Base-by-base conservation (phyloP, 768 basidiomycete species). In the Podaxis sp. region DNA sequence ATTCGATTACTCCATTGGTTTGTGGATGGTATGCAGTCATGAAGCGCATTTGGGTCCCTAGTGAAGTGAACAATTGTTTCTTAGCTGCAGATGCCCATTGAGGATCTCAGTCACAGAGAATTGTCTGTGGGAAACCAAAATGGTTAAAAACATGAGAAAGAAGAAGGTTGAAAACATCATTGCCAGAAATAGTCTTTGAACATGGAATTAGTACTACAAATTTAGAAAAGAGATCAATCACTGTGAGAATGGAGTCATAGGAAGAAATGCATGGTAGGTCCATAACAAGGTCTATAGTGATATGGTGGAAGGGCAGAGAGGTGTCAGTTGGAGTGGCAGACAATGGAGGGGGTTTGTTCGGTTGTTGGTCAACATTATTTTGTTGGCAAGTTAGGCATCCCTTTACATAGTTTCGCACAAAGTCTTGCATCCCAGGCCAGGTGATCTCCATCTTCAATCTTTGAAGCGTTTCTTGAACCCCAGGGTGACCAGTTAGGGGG, bases 361-460 rank as follows among this genome's bases (percentile, higher is more conserved):
- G n/a, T 22, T 22, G 22, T 22, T 22, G 22, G 22, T 22, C 22
- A 22, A 22, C 22, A 22, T 22, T 68, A 49, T 24, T 39, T 52
- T 64, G 63, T 61, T 66, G 67, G 33, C 64, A 68, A 2, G 40
- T 38, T 1, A 56, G 52, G 24, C 61, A 68, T 39, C 65, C 65
- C 48, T 64, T 39, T 1, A 66, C 30, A 57, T 65, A 66, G 9
- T 59, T 52, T 26, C 65, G 2, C 2, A 40, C 2, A 2, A 40
- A 40, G 39, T 8, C 15, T 9, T 8, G 9, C 8, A 40, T 8
- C 1, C 39, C 2, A 2, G 39, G 39, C 39, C 39, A 40, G 15
- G 8, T 9, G 2, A 40, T 15, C 2, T 40, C 39, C 15, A 9
- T 8, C 15, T n/a, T n/a, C n/a, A n/a, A n/a, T n/a, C n/a, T n/a